Evolutionary conservation across 2,329 filamentous ascomycete species (phyloP).

Genomic region (Diplocarpon rosae): DNA sequence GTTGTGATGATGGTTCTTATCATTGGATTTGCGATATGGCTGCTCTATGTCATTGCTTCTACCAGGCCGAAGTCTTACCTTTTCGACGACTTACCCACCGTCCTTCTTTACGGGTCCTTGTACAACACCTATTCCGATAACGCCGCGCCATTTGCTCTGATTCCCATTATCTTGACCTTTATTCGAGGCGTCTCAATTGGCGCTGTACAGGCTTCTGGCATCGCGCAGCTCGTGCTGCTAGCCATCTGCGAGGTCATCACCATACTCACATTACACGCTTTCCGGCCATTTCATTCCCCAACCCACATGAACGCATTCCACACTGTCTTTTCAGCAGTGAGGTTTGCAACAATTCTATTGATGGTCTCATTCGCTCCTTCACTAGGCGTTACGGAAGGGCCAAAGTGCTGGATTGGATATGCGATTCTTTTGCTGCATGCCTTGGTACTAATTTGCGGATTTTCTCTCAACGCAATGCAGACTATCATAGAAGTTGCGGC

Average conservation of each 20-base stretch:
- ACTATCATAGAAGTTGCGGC: constrained; percentile 84
- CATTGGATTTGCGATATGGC: constrained; percentile 64
- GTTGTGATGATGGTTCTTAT: constrained; percentile 64
- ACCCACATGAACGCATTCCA: constrained; percentile 98
- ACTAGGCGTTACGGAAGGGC: constrained; percentile 63
- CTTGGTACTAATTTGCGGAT: constrained; percentile 76
- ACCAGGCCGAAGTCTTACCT: constrained; percentile 77
- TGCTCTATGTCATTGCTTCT: constrained; percentile 67
- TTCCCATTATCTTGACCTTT: constrained; percentile 76
- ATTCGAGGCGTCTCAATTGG: constrained; percentile 84
- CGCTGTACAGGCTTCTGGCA: constrained; percentile 82
- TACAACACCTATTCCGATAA: constrained; percentile 98
- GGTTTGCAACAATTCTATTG: constrained; percentile 64
- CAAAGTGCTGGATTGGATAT: constrained; percentile 94
- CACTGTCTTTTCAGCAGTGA: constrained; percentile 66
- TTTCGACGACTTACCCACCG: constrained; percentile 85
- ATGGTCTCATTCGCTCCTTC: constrained; percentile 79
- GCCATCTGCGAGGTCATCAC: constrained; percentile 91
- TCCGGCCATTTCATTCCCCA: constrained; percentile 78
- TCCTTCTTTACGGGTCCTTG: constrained; percentile 80
- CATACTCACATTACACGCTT: constrained; percentile 76
- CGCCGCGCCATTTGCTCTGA: constrained; percentile 77
- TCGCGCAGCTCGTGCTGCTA: constrained; percentile 83
- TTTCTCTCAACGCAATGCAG: constrained; percentile 84
- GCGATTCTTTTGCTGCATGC: constrained; percentile 79